phyloP scores from a whole-genome alignment of 2,329 filamentous ascomycete genomes.

The Alternaria postmessia region DNA sequence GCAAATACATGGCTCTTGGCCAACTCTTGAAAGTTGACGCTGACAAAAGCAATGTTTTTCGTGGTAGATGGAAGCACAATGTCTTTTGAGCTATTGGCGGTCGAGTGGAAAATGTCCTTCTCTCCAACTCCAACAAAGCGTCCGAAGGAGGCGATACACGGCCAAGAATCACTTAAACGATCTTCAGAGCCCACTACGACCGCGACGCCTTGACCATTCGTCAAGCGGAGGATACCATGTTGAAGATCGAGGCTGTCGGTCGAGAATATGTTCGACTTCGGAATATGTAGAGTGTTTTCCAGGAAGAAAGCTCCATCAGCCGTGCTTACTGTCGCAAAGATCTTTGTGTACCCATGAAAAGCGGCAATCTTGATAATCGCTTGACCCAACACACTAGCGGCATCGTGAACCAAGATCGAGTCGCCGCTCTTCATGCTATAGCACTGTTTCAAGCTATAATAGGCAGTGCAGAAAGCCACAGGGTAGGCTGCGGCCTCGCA shows the following conservation, averaged over 20 bases:
- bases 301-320: conserved; percentile 19
- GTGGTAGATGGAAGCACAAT: background rate
- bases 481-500: conserved; percentile 24
- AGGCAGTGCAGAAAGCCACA: conserved; percentile 11
- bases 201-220: conserved; percentile 43
- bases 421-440: background rate
- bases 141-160: conserved; percentile 42
- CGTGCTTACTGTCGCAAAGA: conserved; percentile 22
- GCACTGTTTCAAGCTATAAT: conserved; percentile 1
- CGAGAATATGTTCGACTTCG: conserved; percentile 35
- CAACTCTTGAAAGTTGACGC: conserved; percentile 14
- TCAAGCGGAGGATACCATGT: conserved; percentile 16
- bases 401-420: conserved; percentile 8
- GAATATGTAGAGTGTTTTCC: conserved; percentile 17
- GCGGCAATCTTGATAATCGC: conserved; percentile 3
- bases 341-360: background rate
- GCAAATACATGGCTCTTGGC: conserved; percentile 1
- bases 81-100: conserved; percentile 10
- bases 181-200: conserved; percentile 45
- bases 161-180: conserved; percentile 27
- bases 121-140: conserved; percentile 37
- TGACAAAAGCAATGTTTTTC: conserved; percentile 9
- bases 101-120: conserved; percentile 7
- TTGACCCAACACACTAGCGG: conserved; percentile 5
- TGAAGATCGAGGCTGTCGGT: background rate